phyloP scores from a whole-genome alignment of 495 filamentous ascomycete genomes.

The Penicillium bialowiezense region DNA sequence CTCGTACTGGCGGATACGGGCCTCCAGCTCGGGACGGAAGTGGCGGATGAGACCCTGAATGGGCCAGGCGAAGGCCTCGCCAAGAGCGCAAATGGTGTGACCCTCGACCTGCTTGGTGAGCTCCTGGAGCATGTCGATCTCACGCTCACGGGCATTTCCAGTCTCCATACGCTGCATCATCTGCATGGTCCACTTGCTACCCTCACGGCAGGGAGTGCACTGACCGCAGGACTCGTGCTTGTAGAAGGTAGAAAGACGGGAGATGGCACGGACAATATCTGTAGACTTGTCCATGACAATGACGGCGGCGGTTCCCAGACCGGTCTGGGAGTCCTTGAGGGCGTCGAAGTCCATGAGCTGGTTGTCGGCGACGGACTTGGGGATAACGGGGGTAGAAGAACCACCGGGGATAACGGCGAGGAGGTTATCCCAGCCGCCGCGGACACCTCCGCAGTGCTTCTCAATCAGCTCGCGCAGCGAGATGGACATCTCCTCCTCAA shows the following conservation, averaged over 20 bases:
- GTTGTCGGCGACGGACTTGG: constrained; percentile 81
- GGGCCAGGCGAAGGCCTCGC: constrained; percentile 98
- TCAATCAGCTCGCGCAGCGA: constrained; percentile 92
- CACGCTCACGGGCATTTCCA: constrained; percentile 79
- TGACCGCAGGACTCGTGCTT: constrained; percentile 97
- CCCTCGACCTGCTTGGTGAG: constrained; percentile 99
- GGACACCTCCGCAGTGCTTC: constrained; percentile 94
- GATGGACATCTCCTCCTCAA: constrained; percentile 99
- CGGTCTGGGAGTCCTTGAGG: constrained; percentile 93
- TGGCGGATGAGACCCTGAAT: constrained; percentile 96
- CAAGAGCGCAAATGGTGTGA: constrained; percentile 96
- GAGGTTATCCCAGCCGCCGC: constrained; percentile 96
- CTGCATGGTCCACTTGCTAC: constrained; percentile 96
- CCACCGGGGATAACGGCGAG: constrained; percentile 93
- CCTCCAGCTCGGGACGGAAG: constrained; percentile 93
- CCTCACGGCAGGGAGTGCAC: constrained; percentile 97
- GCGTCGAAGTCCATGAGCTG: constrained; percentile 99
- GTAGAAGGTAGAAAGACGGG: constrained; percentile 92
- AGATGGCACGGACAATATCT: constrained; percentile 91
- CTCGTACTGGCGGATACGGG: constrained; percentile 73
- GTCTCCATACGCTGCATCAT: constrained; percentile 96
- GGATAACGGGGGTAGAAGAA: constrained; percentile 92
- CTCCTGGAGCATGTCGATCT: constrained; percentile 99
- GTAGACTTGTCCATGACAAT: constrained; percentile 99
- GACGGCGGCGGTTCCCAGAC: constrained; percentile 96